These are phyloP conservation scores for Blepharisma stoltei DNA, from an alignment of 73 alveolate genomes.

Conservation along the genomic window DNA sequence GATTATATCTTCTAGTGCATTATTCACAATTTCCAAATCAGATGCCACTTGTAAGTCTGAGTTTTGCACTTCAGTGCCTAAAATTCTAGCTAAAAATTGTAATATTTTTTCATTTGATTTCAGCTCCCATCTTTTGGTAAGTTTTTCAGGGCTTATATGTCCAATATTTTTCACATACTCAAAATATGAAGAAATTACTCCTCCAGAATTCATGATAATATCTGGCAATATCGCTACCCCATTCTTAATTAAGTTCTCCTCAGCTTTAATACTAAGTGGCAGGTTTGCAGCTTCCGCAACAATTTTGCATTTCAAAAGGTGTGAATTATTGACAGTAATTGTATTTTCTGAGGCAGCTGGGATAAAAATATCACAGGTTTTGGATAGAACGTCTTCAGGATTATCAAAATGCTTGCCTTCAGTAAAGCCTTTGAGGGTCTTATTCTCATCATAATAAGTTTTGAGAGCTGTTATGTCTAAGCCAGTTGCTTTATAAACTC, in stretches of 20 bases:
- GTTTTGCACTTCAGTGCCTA: constrained; percentile 29
- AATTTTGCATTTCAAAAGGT: constrained; percentile 70
- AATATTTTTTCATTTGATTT: constrained; percentile 39
- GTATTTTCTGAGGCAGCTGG: constrained; percentile 87
- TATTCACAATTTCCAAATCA: constrained; percentile 58
- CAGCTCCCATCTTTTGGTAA: constrained; percentile 68
- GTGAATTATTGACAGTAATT: constrained; percentile 68
- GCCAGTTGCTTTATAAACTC: constrained; percentile 37
- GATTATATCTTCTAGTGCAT: constrained; percentile 67
- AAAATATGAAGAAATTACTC: constrained; percentile 84
- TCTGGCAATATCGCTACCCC: constrained; percentile 85
- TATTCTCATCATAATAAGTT: constrained; percentile 49
- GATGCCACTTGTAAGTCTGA: constrained; percentile 39
- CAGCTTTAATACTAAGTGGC: constrained; percentile 72
- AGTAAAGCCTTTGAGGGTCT: constrained; percentile 74
- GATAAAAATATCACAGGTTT: constrained; percentile 75
- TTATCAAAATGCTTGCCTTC: constrained; percentile 56
- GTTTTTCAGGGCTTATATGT: constrained; percentile 77
- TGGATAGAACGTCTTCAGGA: constrained; percentile 58
- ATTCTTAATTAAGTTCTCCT: constrained; percentile 50
- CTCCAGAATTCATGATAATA: constrained; percentile 80
- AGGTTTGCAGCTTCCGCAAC: constrained; percentile 86
- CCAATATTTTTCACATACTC: constrained; percentile 87
- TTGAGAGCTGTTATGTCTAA: constrained; percentile 47
- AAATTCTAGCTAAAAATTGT: constrained; percentile 5